Evolutionary conservation across 768 basidiomycete species (phyloP), one percentile per base, ranked within the genome.

Genomic region (Phylloporus sp.): DNA sequence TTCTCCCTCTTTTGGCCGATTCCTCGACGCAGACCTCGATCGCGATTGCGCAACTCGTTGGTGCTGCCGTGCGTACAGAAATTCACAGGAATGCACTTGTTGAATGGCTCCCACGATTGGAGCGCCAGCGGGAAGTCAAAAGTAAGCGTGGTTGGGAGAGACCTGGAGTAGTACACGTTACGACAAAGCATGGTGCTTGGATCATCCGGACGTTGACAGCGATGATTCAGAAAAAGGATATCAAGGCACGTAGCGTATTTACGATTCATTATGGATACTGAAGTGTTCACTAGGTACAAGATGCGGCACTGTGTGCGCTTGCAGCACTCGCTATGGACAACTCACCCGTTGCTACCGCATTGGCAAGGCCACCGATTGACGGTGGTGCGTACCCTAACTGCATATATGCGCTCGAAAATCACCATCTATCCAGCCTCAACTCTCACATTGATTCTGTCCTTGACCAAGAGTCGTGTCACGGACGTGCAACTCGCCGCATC

Each of bases 111-210:
- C 88, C 85, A 7, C 77, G 71, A 0, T 58, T 65, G 0, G 85
- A 88, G 20, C 71, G 85, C 20, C 62, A 72, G 35, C 77, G 73
- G 54, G 82, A 84, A 46, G 70, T 75, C 23, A 83, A 78, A 55
- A 75, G 74, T 3, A 80, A 80, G 52, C 76, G 88, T 1, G 85
- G 88, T 4, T 91, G 88, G 88, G 88, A 91, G 69, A 85, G 82
- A 61, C 70, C 76, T 0, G 74, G 77, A 0, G 58, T 72, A 1
- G 64, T 65, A 13, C 67, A 68, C 23, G 69, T 71, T 4, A 71
- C 67, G 11, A 70, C 76, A 2, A 72, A 71, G 29, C 72, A 75
- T 24, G 80, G 83, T 7, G 79, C 80, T 0, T 87, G 86, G 85
- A 79, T 81, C 8, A 76, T 79, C 2, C 70, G 79, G 40, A 73